Conservation (phyloP, 2,329 filamentous ascomycete species). For the Aspergillus flavus region DNA sequence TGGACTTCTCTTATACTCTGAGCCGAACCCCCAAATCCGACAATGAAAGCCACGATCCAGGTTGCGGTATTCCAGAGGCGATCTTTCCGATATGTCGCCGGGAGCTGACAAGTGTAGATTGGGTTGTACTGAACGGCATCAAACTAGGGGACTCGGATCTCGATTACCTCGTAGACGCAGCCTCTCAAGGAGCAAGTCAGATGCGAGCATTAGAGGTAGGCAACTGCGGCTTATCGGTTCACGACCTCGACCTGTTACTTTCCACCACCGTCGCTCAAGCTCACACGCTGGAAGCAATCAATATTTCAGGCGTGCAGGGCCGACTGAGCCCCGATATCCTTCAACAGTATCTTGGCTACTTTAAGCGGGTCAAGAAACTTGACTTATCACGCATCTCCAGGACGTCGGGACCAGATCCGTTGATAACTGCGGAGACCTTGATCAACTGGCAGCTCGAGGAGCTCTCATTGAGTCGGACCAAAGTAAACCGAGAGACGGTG, state of each 20-base stretch:
- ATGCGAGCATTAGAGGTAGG: conserved; percentile 69
- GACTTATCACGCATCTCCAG: conserved; percentile 67
- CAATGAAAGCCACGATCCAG: conserved; percentile 57
- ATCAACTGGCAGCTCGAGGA: conserved; percentile 69
- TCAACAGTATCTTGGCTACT: conserved; percentile 67
- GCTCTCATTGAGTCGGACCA: conserved; percentile 65
- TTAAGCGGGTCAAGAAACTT: conserved; percentile 66
- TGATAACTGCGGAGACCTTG: conserved; percentile 68
- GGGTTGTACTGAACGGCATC: conserved; percentile 70
- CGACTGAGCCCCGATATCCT: conserved; percentile 66
- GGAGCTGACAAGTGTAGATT: conserved; percentile 70
- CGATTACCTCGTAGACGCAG: conserved; percentile 67
- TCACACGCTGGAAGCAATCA: conserved; percentile 66
- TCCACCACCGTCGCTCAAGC: conserved; percentile 67
- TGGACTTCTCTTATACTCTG: conserved; percentile 68
- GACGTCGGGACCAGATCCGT: conserved; percentile 63
- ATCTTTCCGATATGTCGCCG: conserved; percentile 68
- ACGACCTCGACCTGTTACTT: conserved; percentile 59
- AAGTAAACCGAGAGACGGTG: conserved; percentile 63
- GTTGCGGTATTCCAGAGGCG: conserved; percentile 70
- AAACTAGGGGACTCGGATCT: conserved; percentile 71
- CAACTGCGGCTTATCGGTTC: conserved; percentile 58
- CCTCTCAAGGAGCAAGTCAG: conserved; percentile 65
- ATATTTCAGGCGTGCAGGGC: conserved; percentile 68
- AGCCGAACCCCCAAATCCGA: conserved; percentile 57